These are phyloP conservation scores for Lentithecium fluviatile DNA, from an alignment of 495 filamentous ascomycete genomes.

Conservation along the genomic window DNA sequence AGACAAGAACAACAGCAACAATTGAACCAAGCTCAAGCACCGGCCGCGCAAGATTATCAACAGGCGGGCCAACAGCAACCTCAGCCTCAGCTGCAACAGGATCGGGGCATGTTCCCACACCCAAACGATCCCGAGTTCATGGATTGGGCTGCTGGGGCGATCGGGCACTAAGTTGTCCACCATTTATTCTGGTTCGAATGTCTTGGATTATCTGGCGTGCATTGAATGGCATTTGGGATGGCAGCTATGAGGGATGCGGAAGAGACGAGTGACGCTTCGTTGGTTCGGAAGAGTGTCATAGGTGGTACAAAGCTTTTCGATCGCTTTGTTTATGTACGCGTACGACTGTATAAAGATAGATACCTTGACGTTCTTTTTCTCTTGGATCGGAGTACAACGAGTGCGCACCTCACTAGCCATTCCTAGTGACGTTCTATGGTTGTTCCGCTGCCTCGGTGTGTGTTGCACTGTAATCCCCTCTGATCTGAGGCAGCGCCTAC, in stretches of 20 bases:
- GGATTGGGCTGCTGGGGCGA: conserved; percentile 73
- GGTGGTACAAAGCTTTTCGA: conserved; percentile 3
- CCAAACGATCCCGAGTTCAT: conserved; percentile 69
- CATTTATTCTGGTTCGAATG: background rate
- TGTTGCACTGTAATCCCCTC: no score
- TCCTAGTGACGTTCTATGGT: no score
- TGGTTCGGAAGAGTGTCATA: background rate
- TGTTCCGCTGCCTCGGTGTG: no score
- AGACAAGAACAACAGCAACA: conserved; percentile 41
- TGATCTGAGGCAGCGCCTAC: no score
- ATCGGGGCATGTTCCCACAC: conserved; percentile 69
- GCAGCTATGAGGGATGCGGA: background rate
- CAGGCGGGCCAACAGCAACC: conserved; percentile 29
- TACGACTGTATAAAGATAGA: conserved; percentile 23
- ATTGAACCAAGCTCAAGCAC: conserved; percentile 20
- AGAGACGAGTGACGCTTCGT: background rate
- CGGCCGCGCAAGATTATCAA: conserved; percentile 11
- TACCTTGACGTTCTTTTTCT: background rate
- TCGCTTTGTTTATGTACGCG: conserved; percentile 3
- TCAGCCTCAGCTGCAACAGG: conserved; percentile 42
- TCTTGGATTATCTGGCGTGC: background rate
- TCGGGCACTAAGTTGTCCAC: conserved; percentile 60
- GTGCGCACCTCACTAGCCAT: no score
- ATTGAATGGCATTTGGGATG: conserved; percentile 20
- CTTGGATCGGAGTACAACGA: no score